phyloP scores from a whole-genome alignment of 192 early-diverging fungal species.

The Backusella tuberculispora region DNA sequence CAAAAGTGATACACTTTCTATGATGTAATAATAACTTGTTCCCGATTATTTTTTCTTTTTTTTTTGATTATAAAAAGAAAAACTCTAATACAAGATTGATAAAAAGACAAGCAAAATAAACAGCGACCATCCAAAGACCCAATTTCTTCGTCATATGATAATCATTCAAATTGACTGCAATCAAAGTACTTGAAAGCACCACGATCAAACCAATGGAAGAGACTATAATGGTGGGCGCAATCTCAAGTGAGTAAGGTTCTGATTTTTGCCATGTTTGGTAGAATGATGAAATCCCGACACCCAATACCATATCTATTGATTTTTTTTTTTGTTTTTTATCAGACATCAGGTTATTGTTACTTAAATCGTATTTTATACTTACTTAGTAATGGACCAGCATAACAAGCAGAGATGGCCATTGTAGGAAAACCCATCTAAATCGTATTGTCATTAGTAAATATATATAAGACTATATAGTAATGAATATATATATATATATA shows the following conservation, averaged over 20 bases:
- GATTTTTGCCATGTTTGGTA: conserved; percentile 53
- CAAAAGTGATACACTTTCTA: background rate
- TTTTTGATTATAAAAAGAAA: background rate
- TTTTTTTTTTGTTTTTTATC: too few relatives aligned
- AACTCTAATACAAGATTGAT: conserved; percentile 63
- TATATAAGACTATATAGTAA: background rate
- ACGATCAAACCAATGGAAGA: conserved; percentile 68
- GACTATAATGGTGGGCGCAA: conserved; percentile 72
- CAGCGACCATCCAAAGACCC: conserved; percentile 59
- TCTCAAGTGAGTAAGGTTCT: conserved; percentile 50
- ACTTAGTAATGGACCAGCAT: conserved; percentile 90
- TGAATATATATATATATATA: too few relatives aligned
- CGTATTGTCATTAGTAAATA: background rate
- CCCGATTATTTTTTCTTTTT: background rate
- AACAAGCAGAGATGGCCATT: conserved; percentile 95
- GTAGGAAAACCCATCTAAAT: conserved; percentile 83
- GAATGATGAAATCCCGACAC: conserved; percentile 77
- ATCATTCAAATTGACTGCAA: conserved; percentile 57
- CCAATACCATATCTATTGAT: conserved; percentile 70
- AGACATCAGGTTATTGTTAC: too few relatives aligned
- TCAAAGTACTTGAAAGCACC: conserved; percentile 55
- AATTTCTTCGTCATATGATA: conserved; percentile 61
- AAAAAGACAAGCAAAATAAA: conserved; percentile 62
- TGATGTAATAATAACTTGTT: background rate
- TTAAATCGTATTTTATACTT: too few relatives aligned